Evolutionary conservation across 176 grass and related monocot species (phyloP).

Genomic region (Saccharum officinarum): DNA sequence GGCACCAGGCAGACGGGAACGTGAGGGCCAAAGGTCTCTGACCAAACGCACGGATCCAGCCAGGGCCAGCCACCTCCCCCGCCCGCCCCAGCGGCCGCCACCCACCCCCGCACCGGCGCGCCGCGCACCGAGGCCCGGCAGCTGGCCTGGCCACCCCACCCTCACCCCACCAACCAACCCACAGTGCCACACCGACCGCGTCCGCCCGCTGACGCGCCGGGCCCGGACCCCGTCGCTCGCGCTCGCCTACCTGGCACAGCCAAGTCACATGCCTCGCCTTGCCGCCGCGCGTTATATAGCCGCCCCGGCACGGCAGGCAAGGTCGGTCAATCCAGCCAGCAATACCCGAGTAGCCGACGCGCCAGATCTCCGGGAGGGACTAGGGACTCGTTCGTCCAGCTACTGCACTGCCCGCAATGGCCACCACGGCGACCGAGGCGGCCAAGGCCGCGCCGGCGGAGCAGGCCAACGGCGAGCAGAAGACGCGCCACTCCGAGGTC

Average conservation of each 20-base stretch:
- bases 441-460: conserved; percentile 12
- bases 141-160: not conserved
- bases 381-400: not conserved
- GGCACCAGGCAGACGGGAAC: too few species aligned
- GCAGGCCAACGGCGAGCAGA: conserved; percentile 53
- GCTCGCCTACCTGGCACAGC: not conserved
- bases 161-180: not conserved
- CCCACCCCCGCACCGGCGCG: not conserved
- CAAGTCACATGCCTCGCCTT: not conserved
- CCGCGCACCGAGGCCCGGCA: not conserved
- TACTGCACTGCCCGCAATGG: conserved; percentile 20
- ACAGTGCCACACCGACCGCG: not conserved
- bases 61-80: too few species aligned
- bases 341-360: not conserved
- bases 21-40: not conserved
- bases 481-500: conserved; percentile 77
- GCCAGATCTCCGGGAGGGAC: conserved; percentile 15
- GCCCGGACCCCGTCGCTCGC: not conserved
- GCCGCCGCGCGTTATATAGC: not conserved
- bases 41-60: not conserved
- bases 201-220: conserved; percentile 1
- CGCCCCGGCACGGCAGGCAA: not conserved
- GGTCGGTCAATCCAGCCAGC: not conserved
- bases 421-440: conserved; percentile 35
- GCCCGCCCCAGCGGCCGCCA: too few species aligned